These are phyloP conservation scores for Globisporangium acanthophoron DNA, from an alignment of 352 stramenopile genomes.

Conservation along the genomic window DNA sequence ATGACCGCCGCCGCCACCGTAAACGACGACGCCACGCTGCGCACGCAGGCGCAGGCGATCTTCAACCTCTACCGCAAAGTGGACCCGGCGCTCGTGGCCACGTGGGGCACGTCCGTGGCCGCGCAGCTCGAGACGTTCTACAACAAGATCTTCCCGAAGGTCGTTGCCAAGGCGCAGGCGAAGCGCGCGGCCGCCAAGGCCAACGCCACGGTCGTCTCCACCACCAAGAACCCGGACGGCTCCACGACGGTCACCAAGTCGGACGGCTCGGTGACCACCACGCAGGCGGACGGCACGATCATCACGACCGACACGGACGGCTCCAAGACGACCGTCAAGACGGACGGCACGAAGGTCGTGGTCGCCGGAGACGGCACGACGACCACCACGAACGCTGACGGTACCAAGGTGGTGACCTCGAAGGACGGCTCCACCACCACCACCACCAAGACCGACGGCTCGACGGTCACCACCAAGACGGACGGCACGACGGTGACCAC, in stretches of 20 bases:
- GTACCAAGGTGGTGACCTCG: conserved; percentile 4
- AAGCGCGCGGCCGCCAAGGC: conserved; percentile 10
- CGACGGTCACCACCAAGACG: conserved; percentile 1
- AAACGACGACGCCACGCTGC: conserved; percentile 22
- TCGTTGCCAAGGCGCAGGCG: conserved; percentile 29
- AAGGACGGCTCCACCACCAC: conserved; percentile 6
- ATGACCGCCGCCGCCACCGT: conserved; percentile 13
- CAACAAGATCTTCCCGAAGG: conserved; percentile 52
- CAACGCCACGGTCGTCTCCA: conserved; percentile 11
- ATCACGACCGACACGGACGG: conserved; percentile 8
- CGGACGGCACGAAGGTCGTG: conserved; percentile 7
- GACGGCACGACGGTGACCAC: conserved; percentile 2
- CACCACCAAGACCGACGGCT: conserved; percentile 3
- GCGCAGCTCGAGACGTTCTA: conserved; percentile 59
- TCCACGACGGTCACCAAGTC: conserved; percentile 14
- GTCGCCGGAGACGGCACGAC: not conserved
- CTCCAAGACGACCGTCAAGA: conserved; percentile 8
- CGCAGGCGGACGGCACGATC: conserved; percentile 5
- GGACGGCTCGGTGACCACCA: conserved; percentile 12
- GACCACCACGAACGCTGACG: not conserved
- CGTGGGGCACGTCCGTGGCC: conserved; percentile 34
- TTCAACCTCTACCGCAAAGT: conserved; percentile 69
- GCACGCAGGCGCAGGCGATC: conserved; percentile 35
- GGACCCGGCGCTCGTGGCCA: conserved; percentile 29
- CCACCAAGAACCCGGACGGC: conserved; percentile 14